These are phyloP conservation scores for Auricularia sp. DNA, from an alignment of 768 basidiomycete genomes.

Conservation along the genomic window DNA sequence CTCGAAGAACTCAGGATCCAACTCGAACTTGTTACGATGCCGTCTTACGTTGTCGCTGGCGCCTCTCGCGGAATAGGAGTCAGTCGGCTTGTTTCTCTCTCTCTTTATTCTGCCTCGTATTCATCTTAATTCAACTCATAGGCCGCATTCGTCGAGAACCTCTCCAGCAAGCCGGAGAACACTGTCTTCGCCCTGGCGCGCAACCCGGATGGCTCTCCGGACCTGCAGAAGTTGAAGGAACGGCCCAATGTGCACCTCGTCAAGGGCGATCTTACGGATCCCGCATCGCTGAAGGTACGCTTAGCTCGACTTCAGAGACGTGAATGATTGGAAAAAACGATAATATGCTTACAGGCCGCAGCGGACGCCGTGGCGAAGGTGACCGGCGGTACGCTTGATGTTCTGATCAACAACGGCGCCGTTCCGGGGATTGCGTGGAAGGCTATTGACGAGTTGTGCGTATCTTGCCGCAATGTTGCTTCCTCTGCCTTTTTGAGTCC, in stretches of 20 bases:
- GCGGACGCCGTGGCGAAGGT: slow-evolving; percentile 6
- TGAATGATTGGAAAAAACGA: no score
- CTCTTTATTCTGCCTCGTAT: no score
- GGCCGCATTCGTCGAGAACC: slow-evolving; percentile 20
- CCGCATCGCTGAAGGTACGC: slow-evolving; percentile 21
- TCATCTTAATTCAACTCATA: background rate
- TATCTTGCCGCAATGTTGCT: background rate
- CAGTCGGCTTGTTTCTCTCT: slow-evolving; percentile 1
- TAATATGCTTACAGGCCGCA: slow-evolving; percentile 4
- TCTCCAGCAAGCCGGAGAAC: slow-evolving; percentile 12
- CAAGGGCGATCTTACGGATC: slow-evolving; percentile 28
- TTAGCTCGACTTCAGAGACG: no score
- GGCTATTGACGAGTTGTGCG: slow-evolving; percentile 1
- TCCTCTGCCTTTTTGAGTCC: no score
- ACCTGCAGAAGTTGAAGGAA: slow-evolving; percentile 6
- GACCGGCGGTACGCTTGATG: slow-evolving; percentile 9
- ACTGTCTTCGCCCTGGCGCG: slow-evolving; percentile 22
- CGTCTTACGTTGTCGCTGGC: slow-evolving; percentile 18
- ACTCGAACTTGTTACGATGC: slow-evolving; percentile 4
- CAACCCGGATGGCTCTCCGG: slow-evolving; percentile 12
- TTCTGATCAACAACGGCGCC: slow-evolving; percentile 6
- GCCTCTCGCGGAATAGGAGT: slow-evolving; percentile 22
- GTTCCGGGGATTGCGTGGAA: background rate
- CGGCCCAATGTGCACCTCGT: slow-evolving; percentile 25
- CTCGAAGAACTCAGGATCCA: no score